Evolutionary conservation across 2,329 filamentous ascomycete species (phyloP).

Genomic region (Aphanocladium album): DNA sequence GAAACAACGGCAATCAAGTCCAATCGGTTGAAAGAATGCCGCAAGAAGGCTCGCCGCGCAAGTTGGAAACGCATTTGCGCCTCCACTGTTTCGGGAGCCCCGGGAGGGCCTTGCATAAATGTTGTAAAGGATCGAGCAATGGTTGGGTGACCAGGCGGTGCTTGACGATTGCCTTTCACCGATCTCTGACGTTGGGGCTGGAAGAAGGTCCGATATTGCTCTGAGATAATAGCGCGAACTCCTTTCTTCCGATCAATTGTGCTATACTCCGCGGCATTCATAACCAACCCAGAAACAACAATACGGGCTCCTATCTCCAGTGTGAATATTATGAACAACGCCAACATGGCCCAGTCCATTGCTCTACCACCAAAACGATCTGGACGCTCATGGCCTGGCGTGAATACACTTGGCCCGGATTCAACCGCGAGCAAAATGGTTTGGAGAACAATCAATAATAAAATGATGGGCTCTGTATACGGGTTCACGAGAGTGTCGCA

Average conservation of each 20-base stretch:
- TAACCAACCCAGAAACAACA: constrained; percentile 87
- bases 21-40: constrained; percentile 91
- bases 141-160: constrained; percentile 51
- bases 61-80: constrained; percentile 81
- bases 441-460: constrained; percentile 83
- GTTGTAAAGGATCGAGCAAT: constrained; percentile 78
- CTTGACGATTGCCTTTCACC: constrained; percentile 47
- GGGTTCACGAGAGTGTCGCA: constrained; percentile 84
- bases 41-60: constrained; percentile 83
- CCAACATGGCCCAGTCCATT: constrained; percentile 77
- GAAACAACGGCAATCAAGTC: constrained; percentile 94
- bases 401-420: constrained; percentile 65
- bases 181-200: constrained; percentile 73
- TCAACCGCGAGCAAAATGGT: constrained; percentile 84
- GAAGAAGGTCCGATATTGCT: constrained; percentile 75
- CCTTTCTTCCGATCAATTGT: constrained; percentile 77
- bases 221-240: constrained; percentile 65
- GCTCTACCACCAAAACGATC: constrained; percentile 59
- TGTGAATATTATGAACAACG: constrained; percentile 84
- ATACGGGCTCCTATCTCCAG: constrained; percentile 76
- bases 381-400: constrained; percentile 54
- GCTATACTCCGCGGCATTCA: constrained; percentile 89
- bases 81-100: constrained; percentile 57
- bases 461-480: constrained; percentile 77
- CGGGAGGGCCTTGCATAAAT: constrained; percentile 58